Evolutionary conservation across 441 rosid genomes (phyloP), one percentile per base, ranked within the genome.

Genomic region (Syzygium malaccense): DNA sequence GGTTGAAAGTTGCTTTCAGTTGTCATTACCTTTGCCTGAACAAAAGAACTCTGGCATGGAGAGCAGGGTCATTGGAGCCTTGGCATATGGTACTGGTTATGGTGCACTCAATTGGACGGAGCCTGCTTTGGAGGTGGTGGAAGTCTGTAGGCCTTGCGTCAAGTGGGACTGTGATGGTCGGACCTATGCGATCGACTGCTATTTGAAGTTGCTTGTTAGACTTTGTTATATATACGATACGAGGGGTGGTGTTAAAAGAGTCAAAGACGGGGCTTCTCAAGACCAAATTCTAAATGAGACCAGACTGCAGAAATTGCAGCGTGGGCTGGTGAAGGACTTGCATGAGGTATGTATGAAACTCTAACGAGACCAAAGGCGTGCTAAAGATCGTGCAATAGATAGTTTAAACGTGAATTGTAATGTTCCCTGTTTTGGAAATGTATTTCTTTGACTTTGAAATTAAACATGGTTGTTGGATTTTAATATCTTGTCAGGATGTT

Each of bases 121-220:
- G 90, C 98, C 99, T 79, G 98, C 99, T 86, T 91, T 98, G 91
- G 99, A 98, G 92, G 99, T 98, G 89, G 99, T 98, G 91, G 99
- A 98, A 95, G 99, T 98, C 88, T 98, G 99, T 91, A 95, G 95
- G 89, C 99, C 99, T 88, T 98, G 99, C 91, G 96, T 98, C 88
- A 97, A 96, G 94, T 98, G 99, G 99, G 98, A 96, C 92, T 98
- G 99, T 89, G 98, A 97, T 93, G 98, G 99, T 91, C 95, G 99
- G 92, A 97, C 97, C 6, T 98, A 98, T 90, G 99, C 99, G 80
- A 94, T 97, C 57, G 99, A 97, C 93, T 98, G 99, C 94, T 98
- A 96, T 90, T 89, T 98, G 94, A 98, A 98, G 92, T 94, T 98
- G 94, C 96, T 98, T 87, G 99, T 97, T 78, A 94, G 99, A 94